Evolutionary conservation across 148 eudicot species (phyloP), one percentile per base, ranked within the genome.

Genomic region (Rhododendron ferrugineum): DNA sequence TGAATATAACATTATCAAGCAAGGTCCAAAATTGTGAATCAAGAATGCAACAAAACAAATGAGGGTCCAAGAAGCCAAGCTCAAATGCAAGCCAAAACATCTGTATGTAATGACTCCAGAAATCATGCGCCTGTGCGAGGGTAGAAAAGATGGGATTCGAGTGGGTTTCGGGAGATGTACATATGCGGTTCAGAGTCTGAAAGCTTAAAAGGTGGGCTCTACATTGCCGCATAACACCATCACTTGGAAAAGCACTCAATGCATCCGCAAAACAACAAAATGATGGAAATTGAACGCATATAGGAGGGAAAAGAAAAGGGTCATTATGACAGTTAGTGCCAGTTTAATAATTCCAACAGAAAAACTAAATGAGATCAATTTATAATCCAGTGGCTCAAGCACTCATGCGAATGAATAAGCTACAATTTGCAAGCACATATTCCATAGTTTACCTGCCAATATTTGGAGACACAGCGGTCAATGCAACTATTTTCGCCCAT

Each of bases 401-500:
- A 20, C 46, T 37, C n/a, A 40, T 2, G 79, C 3, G 5, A 76
- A 22, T 22, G 79, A 76, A 44, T 22, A 44, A 79, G 36, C 36
- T 13, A 4, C 6, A 78, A 46, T 26, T 47, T 79, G 34, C 64
- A 8, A 52, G 82, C 15, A 79, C 18, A 11, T 11, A 28, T 22
- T 23, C 28, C 58, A 16, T 47, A 11, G 22, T 30, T 85, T 90
- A 94, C 98, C 95, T 94, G 98, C 94, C 94, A 93, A 80, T 96
- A 96, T 86, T 94, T 96, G 34, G 98, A 93, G 56, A 94, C 98
- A 86, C 98, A 93, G 26, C 98, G 93, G 84, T 96, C 98, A 28
- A 96, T 91, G 90, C 98, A 96, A 46, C 90, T 92, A 83, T 89
- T 96, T 90, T 96, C 98, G 79, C 94, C 98, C 93, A 96, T 93